Evolutionary conservation across 192 early-diverging fungal genomes (phyloP).

Genomic region (Physocladia obscura): DNA sequence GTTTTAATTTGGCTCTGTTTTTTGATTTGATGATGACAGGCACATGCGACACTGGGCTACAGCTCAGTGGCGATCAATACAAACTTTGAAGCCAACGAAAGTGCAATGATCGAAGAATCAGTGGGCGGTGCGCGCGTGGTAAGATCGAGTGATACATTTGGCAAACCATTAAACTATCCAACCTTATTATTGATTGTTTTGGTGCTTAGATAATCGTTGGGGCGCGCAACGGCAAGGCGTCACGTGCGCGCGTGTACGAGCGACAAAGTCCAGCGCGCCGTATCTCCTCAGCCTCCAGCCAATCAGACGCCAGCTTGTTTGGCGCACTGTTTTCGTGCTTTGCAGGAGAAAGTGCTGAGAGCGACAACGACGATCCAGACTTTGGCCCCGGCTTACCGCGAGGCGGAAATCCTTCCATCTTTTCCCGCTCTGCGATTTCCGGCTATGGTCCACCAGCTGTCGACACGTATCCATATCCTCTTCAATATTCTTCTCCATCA

Average conservation of each 20-base stretch:
- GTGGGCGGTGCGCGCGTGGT: too few species aligned
- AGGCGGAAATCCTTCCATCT: too few species aligned
- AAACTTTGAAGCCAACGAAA: conserved; percentile 4
- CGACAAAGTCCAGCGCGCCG: background rate
- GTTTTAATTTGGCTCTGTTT: too few species aligned
- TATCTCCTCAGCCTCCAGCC: too few species aligned
- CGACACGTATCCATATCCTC: background rate
- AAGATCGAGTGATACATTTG: too few species aligned
- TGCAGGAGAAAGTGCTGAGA: background rate
- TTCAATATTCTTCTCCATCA: background rate
- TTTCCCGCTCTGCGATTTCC: too few species aligned
- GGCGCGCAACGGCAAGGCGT: background rate
- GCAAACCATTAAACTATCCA: too few species aligned
- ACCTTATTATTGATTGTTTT: background rate
- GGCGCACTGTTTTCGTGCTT: conserved; percentile 3
- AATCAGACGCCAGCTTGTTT: background rate
- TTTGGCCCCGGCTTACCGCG: too few species aligned
- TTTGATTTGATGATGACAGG: too few species aligned
- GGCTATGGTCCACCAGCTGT: background rate
- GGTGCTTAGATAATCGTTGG: too few species aligned
- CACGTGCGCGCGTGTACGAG: background rate
- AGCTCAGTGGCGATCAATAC: background rate
- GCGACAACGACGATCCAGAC: background rate
- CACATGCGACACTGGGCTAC: background rate
- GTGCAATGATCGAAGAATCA: too few species aligned